These are phyloP conservation scores for Suhomyces canberraensis DNA, from an alignment of 805 yeast genomes.

Conservation along the genomic window DNA sequence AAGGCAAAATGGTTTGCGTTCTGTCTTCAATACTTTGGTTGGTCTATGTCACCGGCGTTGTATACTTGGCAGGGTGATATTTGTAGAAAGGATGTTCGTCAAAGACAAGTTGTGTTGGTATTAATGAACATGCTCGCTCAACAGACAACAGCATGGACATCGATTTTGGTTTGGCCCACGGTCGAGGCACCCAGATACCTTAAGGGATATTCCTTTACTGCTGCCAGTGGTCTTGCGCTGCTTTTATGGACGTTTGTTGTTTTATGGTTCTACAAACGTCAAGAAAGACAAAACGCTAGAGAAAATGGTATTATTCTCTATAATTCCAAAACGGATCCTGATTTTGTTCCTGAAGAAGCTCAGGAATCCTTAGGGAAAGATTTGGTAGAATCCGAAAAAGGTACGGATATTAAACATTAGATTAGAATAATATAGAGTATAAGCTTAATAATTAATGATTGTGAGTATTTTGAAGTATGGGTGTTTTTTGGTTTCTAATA, in stretches of 20 bases:
- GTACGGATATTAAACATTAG: too few relatives aligned
- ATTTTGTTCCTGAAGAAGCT: conserved; percentile 5
- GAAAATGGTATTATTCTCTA: conserved; percentile 19
- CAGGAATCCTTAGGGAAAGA: too few relatives aligned
- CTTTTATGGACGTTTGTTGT: conserved; percentile 18
- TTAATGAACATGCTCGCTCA: conserved; percentile 21
- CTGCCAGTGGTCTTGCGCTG: conserved; percentile 9
- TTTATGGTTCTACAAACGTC: conserved; percentile 19
- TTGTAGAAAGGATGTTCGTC: conserved; percentile 18
- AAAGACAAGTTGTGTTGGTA: conserved; percentile 19
- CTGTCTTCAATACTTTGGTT: conserved; percentile 19
- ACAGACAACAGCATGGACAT: conserved; percentile 20
- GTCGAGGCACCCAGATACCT: conserved; percentile 21
- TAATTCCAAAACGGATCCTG: conserved; percentile 19
- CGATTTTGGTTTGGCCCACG: conserved; percentile 20
- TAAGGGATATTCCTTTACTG: conserved; percentile 20
- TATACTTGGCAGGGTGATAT: conserved; percentile 24
- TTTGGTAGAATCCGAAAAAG: too few relatives aligned
- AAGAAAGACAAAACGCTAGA: conserved; percentile 16
- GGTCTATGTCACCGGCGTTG: conserved; percentile 21
- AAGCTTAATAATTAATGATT: too few relatives aligned
- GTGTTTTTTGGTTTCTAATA: too few relatives aligned
- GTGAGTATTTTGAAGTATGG: too few relatives aligned
- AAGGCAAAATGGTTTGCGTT: conserved; percentile 24
- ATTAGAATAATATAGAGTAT: too few relatives aligned